Base-by-base conservation (phyloP, 148 eudicot species). In the Diospyros kaki region DNA sequence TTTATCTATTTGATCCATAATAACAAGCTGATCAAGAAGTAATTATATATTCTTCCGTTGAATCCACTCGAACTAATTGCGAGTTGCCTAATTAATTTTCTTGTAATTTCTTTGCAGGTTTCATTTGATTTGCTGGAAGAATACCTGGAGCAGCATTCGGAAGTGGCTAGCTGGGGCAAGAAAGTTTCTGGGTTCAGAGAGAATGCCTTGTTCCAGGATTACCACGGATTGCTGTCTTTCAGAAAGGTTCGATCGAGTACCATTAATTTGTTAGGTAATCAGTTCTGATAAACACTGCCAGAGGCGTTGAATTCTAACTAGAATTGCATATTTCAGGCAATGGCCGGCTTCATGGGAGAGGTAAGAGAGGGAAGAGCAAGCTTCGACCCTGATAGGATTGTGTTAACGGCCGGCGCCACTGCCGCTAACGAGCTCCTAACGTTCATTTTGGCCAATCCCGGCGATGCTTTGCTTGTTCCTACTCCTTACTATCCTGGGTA, bases 401-500 rank as follows among this genome's bases (percentile, higher is more conserved):
- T 95, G 28, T 78, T 95, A 50, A 95, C 97, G 28, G 98, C 96
- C 0, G 98, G 97, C 4, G 98, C 97, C 18, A 95, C 97, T 10
- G 97, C 96, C 0, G 98, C 97, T 6, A 92, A 90, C 76, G 98
- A 95, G 76, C 87, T 95, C 3, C 64, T 95, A 66, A 92, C 97
- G 53, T 95, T 95, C 90, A 89, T 92, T 64, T 75, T 95, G n/a
- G 97, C 97, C 0, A 75, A 95, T 73, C 97, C 96, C 2, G 97
- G 97, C 0, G 96, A 95, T 76, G 97, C 93, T 66, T 84, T 95
- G 82, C 82, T 95, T 40, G 83, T 95, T 53, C 98, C 97, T 6
- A 95, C 97, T 71, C 98, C 98, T 43, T 95, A 95, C 79, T 95
- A 95, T 77, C 98, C 96, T 45, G 98, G 97, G 98, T 91, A 84